Base-by-base conservation (phyloP, 2,329 filamentous ascomycete species). In the Pseudogymnoascus sp. region DNA sequence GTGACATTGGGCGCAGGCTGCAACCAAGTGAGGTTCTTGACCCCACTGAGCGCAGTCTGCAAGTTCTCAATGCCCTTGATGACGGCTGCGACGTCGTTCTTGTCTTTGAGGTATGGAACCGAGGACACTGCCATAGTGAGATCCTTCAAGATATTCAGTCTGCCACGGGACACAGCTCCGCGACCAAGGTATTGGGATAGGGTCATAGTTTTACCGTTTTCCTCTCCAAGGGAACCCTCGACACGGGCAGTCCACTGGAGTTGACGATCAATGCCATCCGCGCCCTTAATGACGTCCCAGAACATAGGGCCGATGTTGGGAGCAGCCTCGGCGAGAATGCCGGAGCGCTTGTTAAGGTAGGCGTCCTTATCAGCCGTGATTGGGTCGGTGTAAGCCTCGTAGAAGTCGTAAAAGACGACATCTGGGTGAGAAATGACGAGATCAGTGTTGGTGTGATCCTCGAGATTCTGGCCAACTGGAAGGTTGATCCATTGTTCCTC, bases 181-280 rank as follows among this genome's bases (percentile, higher is more conserved):
- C 85, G 82, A 35, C 84, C 84, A 27, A 89, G 84, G 73, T 89
- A 88, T 67, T 83, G 80, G 64, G 78, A 81, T 67, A 85, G 78
- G 13, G 66, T 71, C 68, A 72, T 71, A 8, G 68, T 65, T n/a
- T 69, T 65, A 8, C 68, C 68, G 39, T 67, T 68, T 7, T 64
- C 59, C 12, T 67, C 60, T 10, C 66, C 65, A 17, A 63, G 59
- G 2, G 69, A 68, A 2, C 70, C 82, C 65, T 88, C 85, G 27
- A 87, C 84, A 66, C 86, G 80, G 41, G 84, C 81, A 8, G 85
- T 88, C 78, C 83, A 89, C 70, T 89, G 86, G n/a, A 88, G 75
- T 67, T 87, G 83, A 55, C 86, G 80, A 8, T 81, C 79, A 62
- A 85, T 81, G 29, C 84, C 84, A 66, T 90, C 86, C 2, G 74